Percentiles rank a stretch among this genome's conserved stretches.
phyloP scores from a whole-genome alignment of 208 protist species.

The Leishmania martiniquensis region DNA sequence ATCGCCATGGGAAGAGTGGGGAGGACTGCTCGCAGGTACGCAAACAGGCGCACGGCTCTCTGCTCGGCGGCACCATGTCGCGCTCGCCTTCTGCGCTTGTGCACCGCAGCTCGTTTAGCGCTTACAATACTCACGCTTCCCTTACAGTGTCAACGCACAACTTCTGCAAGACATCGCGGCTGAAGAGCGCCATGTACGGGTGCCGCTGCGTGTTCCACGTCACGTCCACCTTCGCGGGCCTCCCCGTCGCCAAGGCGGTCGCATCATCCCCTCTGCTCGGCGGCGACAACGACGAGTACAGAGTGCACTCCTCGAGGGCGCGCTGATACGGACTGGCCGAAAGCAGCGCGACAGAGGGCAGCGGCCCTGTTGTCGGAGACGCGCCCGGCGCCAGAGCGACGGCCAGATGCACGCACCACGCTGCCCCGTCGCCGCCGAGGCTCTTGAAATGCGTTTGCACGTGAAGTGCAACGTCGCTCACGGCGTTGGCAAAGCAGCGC shows the following conservation, averaged over 20 bases:
- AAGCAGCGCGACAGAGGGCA: slow-evolving; percentile 49
- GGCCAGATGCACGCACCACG: slow-evolving; percentile 71
- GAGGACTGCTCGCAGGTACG: not conserved
- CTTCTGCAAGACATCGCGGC: slow-evolving; percentile 55
- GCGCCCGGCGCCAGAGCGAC: slow-evolving; percentile 21
- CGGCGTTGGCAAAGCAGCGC: slow-evolving; percentile 32
- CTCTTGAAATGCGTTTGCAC: slow-evolving; percentile 25
- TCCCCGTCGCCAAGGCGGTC: not conserved
- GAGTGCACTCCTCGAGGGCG: slow-evolving; percentile 64
- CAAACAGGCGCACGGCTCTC: not conserved
- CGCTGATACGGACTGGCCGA: slow-evolving; percentile 56
- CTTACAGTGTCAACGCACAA: slow-evolving; percentile 22
- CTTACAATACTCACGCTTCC: not conserved
- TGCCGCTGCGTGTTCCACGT: slow-evolving; percentile 81
- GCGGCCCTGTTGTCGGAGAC: not conserved
- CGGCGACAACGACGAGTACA: slow-evolving; percentile 40
- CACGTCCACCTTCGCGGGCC: slow-evolving; percentile 29
- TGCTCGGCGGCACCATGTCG: not conserved
- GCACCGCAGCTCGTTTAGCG: not conserved
- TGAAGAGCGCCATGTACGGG: slow-evolving; percentile 69
- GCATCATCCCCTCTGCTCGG: not conserved
- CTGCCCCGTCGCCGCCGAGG: slow-evolving; percentile 19
- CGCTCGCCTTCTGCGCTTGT: not conserved
- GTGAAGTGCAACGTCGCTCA: slow-evolving; percentile 35
- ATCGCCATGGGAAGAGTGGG: not conserved